Conservation (phyloP, 805 yeast species). For the Candida nitratophila region DNA sequence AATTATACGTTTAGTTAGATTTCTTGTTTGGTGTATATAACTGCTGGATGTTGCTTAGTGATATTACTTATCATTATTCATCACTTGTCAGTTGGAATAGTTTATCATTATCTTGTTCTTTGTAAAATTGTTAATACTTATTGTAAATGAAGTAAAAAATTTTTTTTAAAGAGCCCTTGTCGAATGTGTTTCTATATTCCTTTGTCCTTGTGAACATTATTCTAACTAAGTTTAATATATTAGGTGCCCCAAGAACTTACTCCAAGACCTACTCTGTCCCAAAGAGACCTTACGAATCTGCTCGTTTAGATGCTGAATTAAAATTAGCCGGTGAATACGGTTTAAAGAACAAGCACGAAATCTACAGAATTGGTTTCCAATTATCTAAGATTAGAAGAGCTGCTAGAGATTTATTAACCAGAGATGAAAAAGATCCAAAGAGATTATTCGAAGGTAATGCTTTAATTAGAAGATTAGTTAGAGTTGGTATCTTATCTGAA, state of each 20-base stretch:
- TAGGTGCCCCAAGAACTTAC: slow-evolving; percentile 98
- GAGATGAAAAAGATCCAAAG: slow-evolving; percentile 99
- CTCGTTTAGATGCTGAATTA: slow-evolving; percentile 99
- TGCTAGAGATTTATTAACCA: slow-evolving; percentile 99
- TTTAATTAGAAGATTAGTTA: slow-evolving; percentile 98
- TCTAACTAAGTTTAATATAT: slow-evolving; percentile 11
- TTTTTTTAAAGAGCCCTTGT: no score
- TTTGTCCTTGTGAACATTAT: not conserved
- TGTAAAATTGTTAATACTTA: no score
- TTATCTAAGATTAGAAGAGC: slow-evolving; percentile 99
- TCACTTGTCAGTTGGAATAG: not conserved
- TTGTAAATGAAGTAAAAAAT: no score
- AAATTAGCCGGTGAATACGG: slow-evolving; percentile 99
- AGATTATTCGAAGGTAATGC: slow-evolving; percentile 99
- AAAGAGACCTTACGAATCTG: slow-evolving; percentile 98
- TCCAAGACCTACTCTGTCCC: slow-evolving; percentile 99
- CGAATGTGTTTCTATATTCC: no score
- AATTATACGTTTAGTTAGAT: no score
- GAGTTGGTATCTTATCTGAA: slow-evolving; percentile 98
- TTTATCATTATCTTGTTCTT: not conserved
- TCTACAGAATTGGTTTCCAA: slow-evolving; percentile 99
- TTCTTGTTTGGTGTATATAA: no score
- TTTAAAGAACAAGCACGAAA: slow-evolving; percentile 99
- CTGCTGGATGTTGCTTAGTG: no score
- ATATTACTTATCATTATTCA: no score